Conservation (phyloP, 768 basidiomycete genomes). For the Arthromyces matolae region DNA sequence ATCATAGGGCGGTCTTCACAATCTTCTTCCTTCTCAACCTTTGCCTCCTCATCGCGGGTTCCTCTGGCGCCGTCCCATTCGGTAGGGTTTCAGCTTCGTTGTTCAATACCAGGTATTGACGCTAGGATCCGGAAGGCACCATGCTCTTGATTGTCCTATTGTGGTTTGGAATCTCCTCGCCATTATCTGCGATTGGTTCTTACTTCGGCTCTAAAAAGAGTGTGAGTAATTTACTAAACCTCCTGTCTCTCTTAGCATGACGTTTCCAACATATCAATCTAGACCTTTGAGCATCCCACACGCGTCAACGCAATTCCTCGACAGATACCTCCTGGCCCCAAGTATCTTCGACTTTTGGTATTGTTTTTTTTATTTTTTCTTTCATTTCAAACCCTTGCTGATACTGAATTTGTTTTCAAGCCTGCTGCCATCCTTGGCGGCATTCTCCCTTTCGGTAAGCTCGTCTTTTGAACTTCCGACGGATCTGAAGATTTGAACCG, state of each 20-base stretch:
- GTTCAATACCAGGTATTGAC: background rate
- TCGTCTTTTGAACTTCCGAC: background rate
- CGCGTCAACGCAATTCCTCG: slow-evolving; percentile 91
- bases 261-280: no score
- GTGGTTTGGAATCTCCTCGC: slow-evolving; percentile 95
- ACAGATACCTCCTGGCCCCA: slow-evolving; percentile 88
- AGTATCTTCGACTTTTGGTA: slow-evolving; percentile 82
- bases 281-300: slow-evolving; percentile 80
- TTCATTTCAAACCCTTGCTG: background rate
- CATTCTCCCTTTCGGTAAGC: slow-evolving; percentile 82
- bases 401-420: slow-evolving; percentile 28
- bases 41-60: slow-evolving; percentile 78
- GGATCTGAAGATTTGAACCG: slow-evolving; percentile 5
- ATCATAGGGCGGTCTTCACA: slow-evolving; percentile 68
- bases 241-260: background rate
- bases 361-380: slow-evolving; percentile 17
- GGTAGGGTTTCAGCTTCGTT: slow-evolving; percentile 40
- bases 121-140: slow-evolving; percentile 57
- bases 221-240: slow-evolving; percentile 38
- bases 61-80: slow-evolving; percentile 95
- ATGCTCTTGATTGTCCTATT: slow-evolving; percentile 79
- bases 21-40: slow-evolving; percentile 89
- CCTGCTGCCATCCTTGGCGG: slow-evolving; percentile 80
- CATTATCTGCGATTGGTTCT: slow-evolving; percentile 80
- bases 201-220: slow-evolving; percentile 87